These are phyloP conservation scores for Lanmaoa rubissima DNA, from an alignment of 768 basidiomycete genomes.

Conservation along the genomic window DNA sequence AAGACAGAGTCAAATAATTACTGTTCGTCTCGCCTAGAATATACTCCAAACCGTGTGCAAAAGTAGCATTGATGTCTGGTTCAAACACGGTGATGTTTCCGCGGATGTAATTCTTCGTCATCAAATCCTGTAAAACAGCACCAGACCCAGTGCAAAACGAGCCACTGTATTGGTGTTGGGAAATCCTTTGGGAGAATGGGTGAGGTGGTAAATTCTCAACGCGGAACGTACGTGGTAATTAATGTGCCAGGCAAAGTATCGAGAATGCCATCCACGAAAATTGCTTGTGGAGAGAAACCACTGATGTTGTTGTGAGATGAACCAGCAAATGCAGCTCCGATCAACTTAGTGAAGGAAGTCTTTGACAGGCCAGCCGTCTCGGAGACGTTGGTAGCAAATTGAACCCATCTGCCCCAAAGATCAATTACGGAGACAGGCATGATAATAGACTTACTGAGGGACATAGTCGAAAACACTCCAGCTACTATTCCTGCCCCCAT, in stretches of 20 bases:
- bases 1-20: slow-evolving; percentile 34
- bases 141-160: slow-evolving; percentile 57
- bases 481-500: slow-evolving; percentile 39
- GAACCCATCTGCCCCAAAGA: slow-evolving; percentile 45
- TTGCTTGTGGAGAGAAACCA: slow-evolving; percentile 61
- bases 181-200: slow-evolving; percentile 29
- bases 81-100: slow-evolving; percentile 52
- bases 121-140: slow-evolving; percentile 58
- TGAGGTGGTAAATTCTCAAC: not conserved
- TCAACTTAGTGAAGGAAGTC: slow-evolving; percentile 43
- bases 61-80: slow-evolving; percentile 53
- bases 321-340: slow-evolving; percentile 48
- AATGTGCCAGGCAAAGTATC: slow-evolving; percentile 44
- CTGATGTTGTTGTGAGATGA: slow-evolving; percentile 42
- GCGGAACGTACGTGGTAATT: slow-evolving; percentile 49
- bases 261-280: slow-evolving; percentile 52
- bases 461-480: slow-evolving; percentile 48
- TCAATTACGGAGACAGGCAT: not conserved
- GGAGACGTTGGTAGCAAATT: slow-evolving; percentile 50
- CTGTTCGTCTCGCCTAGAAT: slow-evolving; percentile 65
- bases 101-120: slow-evolving; percentile 59
- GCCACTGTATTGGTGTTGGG: slow-evolving; percentile 50
- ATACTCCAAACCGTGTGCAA: slow-evolving; percentile 47
- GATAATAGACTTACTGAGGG: slow-evolving; percentile 40
- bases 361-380: slow-evolving; percentile 37